Evolutionary conservation across 2,329 filamentous ascomycete species (phyloP).

Genomic region (Erysiphe pulchra): DNA sequence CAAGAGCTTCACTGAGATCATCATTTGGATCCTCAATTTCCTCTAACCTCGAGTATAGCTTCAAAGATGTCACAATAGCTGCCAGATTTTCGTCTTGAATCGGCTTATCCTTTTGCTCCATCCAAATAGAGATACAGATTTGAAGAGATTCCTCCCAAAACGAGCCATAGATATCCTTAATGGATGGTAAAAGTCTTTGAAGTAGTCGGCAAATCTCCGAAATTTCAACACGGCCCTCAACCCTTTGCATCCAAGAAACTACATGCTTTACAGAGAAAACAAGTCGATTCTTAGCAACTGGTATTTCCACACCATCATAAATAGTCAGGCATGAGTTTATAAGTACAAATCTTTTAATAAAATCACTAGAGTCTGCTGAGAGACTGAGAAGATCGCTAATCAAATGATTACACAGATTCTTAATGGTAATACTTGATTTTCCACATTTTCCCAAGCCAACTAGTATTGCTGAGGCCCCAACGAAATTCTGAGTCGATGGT

Average conservation of each 20-base stretch:
- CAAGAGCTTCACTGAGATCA: slow-evolving; percentile 53
- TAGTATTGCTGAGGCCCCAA: slow-evolving; percentile 24
- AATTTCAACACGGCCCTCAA: slow-evolving; percentile 19
- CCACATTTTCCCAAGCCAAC: slow-evolving; percentile 23
- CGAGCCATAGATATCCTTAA: slow-evolving; percentile 63
- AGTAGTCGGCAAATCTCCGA: slow-evolving; percentile 29
- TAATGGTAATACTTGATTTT: slow-evolving; percentile 21
- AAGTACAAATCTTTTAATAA: slow-evolving; percentile 24
- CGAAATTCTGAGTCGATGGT: slow-evolving; percentile 19
- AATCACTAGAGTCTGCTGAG: slow-evolving; percentile 18
- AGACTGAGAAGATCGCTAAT: slow-evolving; percentile 32
- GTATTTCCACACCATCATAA: slow-evolving; percentile 25
- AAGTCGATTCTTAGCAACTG: slow-evolving; percentile 24
- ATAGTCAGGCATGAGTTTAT: slow-evolving; percentile 26
- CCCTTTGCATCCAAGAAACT: slow-evolving; percentile 31
- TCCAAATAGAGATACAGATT: slow-evolving; percentile 32
- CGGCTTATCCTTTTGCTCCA: slow-evolving; percentile 15
- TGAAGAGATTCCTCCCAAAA: slow-evolving; percentile 52
- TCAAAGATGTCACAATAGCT: slow-evolving; percentile 45
- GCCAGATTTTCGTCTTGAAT: slow-evolving; percentile 26
- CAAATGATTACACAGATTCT: slow-evolving; percentile 30
- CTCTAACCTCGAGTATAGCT: slow-evolving; percentile 38
- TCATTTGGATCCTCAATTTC: slow-evolving; percentile 53
- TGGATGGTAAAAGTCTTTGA: slow-evolving; percentile 38
- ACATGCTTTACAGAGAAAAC: slow-evolving; percentile 64